Percentiles rank a stretch among this genome's conserved stretches.
phyloP scores from a whole-genome alignment of 2,329 filamentous ascomycete genomes.

The Nemania abortiva region DNA sequence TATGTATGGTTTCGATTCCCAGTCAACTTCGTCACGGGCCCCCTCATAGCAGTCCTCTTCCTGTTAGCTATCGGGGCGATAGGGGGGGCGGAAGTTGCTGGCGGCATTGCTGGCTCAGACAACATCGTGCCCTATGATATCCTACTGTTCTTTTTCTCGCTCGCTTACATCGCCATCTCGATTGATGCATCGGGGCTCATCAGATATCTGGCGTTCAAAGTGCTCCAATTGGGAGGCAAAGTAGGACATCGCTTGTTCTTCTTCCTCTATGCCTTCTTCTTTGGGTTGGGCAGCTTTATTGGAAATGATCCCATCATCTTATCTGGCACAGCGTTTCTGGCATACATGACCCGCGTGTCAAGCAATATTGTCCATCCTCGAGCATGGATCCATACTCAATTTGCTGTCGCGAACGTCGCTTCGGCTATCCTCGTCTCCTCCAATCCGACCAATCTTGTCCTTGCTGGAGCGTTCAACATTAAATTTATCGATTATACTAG shows the following conservation, averaged over 20 bases:
- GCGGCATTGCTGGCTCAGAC: slow-evolving; percentile 74
- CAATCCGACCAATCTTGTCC: slow-evolving; percentile 80
- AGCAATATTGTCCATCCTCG: slow-evolving; percentile 77
- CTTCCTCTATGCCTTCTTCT: slow-evolving; percentile 80
- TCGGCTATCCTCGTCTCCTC: slow-evolving; percentile 83
- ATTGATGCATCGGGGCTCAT: slow-evolving; percentile 82
- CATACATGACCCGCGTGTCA: slow-evolving; percentile 81
- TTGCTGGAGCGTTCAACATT: slow-evolving; percentile 78
- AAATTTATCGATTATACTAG: slow-evolving; percentile 80
- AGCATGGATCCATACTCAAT: slow-evolving; percentile 80
- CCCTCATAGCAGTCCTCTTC: slow-evolving; percentile 77
- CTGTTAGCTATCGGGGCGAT: slow-evolving; percentile 77
- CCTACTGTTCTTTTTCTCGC: slow-evolving; percentile 79
- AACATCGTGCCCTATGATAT: slow-evolving; percentile 78
- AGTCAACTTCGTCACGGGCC: slow-evolving; percentile 78
- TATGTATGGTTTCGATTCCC: slow-evolving; percentile 69
- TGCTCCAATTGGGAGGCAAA: slow-evolving; percentile 74
- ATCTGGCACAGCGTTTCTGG: slow-evolving; percentile 79
- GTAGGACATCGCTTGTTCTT: slow-evolving; percentile 77
- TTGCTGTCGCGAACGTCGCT: slow-evolving; percentile 78
- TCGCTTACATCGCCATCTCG: slow-evolving; percentile 82
- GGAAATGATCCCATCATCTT: slow-evolving; percentile 82
- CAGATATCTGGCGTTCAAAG: slow-evolving; percentile 76
- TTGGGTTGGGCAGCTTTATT: slow-evolving; percentile 73
- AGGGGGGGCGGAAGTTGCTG: slow-evolving; percentile 73